Base-by-base conservation (phyloP, 2,329 filamentous ascomycete genomes). In the Aspergillus sp. region DNA sequence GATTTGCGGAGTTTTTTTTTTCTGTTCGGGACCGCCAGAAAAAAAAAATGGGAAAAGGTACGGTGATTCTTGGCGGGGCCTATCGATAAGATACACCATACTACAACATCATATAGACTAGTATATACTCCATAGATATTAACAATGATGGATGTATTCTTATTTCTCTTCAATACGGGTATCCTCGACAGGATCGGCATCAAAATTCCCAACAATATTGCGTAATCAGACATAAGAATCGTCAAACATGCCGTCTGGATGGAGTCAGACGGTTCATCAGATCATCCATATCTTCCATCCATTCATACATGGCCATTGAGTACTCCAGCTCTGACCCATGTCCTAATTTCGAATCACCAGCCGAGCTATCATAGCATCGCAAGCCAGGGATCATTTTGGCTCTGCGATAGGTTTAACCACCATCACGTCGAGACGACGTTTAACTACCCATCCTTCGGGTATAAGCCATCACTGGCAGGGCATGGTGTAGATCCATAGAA, bases 1-100 rank as follows among this genome's bases (percentile, higher is more conserved):
- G 58, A 57, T 52, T 57, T 53, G 58, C 58, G 58, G 60, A 55
- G 60, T 63, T 59, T 58, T 59, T 63, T 63, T 59, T 58, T 59
- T 63, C 61, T 59, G 59, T 57, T 57, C 60, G 11, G 32, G 14
- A 17, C 8, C 52, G 54, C 54, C 58, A 53, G 52, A 54, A 48
- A 59, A 54, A 60, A 62, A 61, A 59, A 52, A 58, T 45, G 55
- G 50, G 64, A 67, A 67, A 67, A 64, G 63, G 64, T 68, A 67
- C 65, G 51, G 50, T 54, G 52, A 49, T 30, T 54, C 57, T 60
- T 60, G 55, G 57, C 57, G 53, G 49, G 33, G 49, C 43, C 55
- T 51, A 40, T 45, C 45, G 55, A 55, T 53, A 53, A 53, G 36
- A 38, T 17, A 22, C n/a, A n/a, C n/a, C n/a, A n/a, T n/a, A n/a